Evolutionary conservation across 192 early-diverging fungal species (phyloP).

Genomic region (Ramicandelaber brevisporus): DNA sequence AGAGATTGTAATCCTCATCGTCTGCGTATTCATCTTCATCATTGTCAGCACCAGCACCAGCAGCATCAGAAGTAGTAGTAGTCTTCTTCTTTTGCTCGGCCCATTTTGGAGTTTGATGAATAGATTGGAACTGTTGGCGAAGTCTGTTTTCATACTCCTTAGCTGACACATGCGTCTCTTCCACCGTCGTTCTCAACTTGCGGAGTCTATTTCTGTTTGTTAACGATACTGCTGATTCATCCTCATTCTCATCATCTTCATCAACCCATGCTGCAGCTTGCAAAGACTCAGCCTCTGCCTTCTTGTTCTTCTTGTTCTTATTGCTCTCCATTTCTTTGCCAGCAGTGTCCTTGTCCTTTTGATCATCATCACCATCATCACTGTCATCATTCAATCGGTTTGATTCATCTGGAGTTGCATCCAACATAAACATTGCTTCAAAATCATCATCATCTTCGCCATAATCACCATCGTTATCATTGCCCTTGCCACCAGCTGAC

Average conservation of each 20-base stretch:
- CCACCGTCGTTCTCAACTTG: slow-evolving; percentile 51
- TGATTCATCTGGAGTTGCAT: slow-evolving; percentile 5
- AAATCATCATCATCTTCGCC: slow-evolving; percentile 1
- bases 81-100: slow-evolving; percentile 17
- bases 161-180: slow-evolving; percentile 47
- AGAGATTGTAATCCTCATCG: slow-evolving; percentile 12
- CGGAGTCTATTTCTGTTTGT: slow-evolving; percentile 27
- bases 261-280: slow-evolving; percentile 49
- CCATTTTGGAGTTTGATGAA: slow-evolving; percentile 73
- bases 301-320: slow-evolving; percentile 1
- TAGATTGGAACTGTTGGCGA: slow-evolving; percentile 58
- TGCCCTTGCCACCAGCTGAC: not conserved
- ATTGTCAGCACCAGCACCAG: slow-evolving; percentile 17
- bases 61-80: slow-evolving; percentile 10
- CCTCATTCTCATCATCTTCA: slow-evolving; percentile 40
- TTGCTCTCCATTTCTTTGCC: slow-evolving; percentile 4
- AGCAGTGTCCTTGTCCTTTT: slow-evolving; percentile 9
- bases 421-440: slow-evolving; percentile 11
- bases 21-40: slow-evolving; percentile 12
- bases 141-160: slow-evolving; percentile 64
- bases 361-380: slow-evolving; percentile 13
- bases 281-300: slow-evolving; percentile 2
- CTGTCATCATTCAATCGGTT: slow-evolving; percentile 1
- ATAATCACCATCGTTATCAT: not conserved
- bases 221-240: slow-evolving; percentile 50